phyloP scores from a whole-genome alignment of 192 early-diverging fungal genomes.

The Coemansia sp. region DNA sequence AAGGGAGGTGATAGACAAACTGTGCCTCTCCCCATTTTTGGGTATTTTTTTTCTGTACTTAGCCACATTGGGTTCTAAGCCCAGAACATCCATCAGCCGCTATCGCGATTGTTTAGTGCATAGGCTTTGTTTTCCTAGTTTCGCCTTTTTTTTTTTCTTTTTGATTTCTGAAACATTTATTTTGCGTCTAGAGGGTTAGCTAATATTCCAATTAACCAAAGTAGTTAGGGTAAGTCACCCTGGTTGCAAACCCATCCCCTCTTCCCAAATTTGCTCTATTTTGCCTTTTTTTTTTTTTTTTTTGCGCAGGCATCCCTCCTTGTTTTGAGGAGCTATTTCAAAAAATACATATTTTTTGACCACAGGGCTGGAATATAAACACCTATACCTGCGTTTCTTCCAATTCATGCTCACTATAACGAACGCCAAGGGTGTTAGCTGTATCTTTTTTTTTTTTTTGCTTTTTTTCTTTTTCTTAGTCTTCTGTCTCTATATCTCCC shows the following conservation, averaged over 20 bases:
- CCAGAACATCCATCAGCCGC: constrained; percentile 13
- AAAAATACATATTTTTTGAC: background rate
- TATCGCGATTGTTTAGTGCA: constrained; percentile 18
- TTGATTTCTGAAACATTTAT: background rate
- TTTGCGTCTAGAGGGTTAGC: constrained; percentile 2
- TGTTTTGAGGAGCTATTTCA: constrained; percentile 7
- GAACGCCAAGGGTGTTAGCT: constrained; percentile 6
- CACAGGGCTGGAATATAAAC: constrained; percentile 8
- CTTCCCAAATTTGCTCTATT: constrained; percentile 1
- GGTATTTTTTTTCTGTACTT: constrained; percentile 8
- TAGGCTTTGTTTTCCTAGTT: constrained; percentile 7
- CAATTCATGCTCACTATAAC: background rate
- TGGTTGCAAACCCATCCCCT: constrained; percentile 1
- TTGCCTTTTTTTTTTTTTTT: background rate
- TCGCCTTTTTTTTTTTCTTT: constrained; percentile 4
- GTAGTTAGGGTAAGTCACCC: constrained; percentile 13
- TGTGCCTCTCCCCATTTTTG: constrained; percentile 18
- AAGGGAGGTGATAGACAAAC: constrained; percentile 19
- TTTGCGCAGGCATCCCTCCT: background rate
- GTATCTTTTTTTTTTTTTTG: background rate
- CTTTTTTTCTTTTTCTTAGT: background rate
- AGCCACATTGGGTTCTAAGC: constrained; percentile 4
- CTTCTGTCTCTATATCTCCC: no score
- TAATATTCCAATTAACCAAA: background rate
- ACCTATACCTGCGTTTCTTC: constrained; percentile 2